Percentiles rank a stretch among this genome's conserved stretches.
Evolutionary conservation across 345 rosid genomes (phyloP).

Genomic region (Populus simonii): DNA sequence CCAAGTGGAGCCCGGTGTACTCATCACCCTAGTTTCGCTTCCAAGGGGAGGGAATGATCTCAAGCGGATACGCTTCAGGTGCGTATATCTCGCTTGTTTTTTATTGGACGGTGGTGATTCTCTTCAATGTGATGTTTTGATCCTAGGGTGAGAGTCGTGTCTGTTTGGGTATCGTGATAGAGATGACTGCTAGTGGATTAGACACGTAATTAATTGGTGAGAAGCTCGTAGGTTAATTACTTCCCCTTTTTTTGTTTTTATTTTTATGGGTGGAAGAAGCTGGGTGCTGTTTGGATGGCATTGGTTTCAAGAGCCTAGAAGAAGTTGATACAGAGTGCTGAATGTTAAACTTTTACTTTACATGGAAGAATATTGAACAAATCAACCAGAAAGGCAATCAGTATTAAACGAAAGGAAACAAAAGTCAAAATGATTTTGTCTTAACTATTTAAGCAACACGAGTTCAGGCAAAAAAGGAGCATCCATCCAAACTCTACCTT

Average conservation of each 20-base stretch:
- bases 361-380: not conserved
- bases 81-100: not conserved
- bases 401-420: not conserved
- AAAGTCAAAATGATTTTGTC: not conserved
- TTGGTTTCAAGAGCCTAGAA: not conserved
- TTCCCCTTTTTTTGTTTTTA: not conserved
- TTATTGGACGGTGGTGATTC: constrained; percentile 20
- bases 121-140: constrained; percentile 2
- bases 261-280: not conserved
- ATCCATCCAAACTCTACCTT: not conserved
- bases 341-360: too few species aligned
- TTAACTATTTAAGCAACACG: too few species aligned
- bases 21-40: constrained; percentile 30
- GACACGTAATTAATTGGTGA: constrained; percentile 20
- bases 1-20: constrained; percentile 39
- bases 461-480: not conserved
- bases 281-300: not conserved
- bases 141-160: constrained; percentile 23
- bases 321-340: too few species aligned
- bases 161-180: not conserved
- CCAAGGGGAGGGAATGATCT: constrained; percentile 37
- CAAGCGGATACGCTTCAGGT: constrained; percentile 39
- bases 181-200: constrained; percentile 3
- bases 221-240: constrained; percentile 9
- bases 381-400: not conserved